Evolutionary conservation across 2,329 filamentous ascomycete species (phyloP).

Genomic region (Fusarium avenaceum): DNA sequence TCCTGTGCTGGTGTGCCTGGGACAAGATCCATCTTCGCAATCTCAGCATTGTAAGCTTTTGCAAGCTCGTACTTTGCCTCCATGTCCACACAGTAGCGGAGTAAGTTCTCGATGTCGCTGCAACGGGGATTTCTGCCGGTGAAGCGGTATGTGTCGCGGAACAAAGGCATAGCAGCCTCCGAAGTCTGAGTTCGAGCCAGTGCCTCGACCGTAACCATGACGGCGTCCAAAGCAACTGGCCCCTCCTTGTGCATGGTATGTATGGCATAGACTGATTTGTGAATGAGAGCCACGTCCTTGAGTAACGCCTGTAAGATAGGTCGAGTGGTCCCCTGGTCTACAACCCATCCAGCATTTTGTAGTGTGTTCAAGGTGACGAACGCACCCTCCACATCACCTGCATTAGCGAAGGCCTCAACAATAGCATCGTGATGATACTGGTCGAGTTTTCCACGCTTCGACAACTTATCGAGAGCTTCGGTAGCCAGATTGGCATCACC

Average conservation of each 20-base stretch:
- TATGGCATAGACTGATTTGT: conserved; percentile 69
- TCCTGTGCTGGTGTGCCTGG: neutral
- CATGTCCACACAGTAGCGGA: conserved; percentile 48
- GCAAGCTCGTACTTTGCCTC: conserved; percentile 48
- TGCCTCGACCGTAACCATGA: conserved; percentile 55
- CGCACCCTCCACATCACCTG: conserved; percentile 73
- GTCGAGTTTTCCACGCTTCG: conserved; percentile 63
- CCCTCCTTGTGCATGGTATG: conserved; percentile 60
- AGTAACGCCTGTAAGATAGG: conserved; percentile 71
- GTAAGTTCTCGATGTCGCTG: conserved; percentile 50
- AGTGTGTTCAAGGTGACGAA: conserved; percentile 81
- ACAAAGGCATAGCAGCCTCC: conserved; percentile 53
- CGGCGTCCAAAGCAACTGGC: conserved; percentile 56
- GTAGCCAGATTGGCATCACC: conserved; percentile 78
- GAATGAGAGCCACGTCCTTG: conserved; percentile 59
- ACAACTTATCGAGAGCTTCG: conserved; percentile 71
- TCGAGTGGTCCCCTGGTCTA: conserved; percentile 72
- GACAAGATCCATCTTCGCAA: conserved; percentile 28
- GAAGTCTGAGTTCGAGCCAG: conserved; percentile 49
- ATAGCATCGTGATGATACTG: conserved; percentile 84
- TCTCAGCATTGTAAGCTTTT: conserved; percentile 50
- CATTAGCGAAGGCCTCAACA: conserved; percentile 75
- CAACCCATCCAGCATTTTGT: conserved; percentile 65
- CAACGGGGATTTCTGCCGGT: conserved; percentile 49
- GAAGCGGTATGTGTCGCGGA: conserved; percentile 49